phyloP scores from a whole-genome alignment of 164 flowering plant genomes.

The Paratinospora sagittata region DNA sequence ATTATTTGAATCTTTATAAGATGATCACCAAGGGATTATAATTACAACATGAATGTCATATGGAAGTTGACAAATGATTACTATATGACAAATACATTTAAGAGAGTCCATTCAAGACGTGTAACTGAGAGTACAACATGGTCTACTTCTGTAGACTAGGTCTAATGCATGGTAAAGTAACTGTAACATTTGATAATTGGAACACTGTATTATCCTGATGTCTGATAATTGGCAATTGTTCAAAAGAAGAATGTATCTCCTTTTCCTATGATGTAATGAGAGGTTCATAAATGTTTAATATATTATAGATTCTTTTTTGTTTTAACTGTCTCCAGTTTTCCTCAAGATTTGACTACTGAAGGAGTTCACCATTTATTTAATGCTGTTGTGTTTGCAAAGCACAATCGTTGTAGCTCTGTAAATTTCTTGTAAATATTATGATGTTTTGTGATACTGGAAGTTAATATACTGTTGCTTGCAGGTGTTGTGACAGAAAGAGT shows the following conservation, averaged over 20 bases:
- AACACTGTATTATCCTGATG: no score
- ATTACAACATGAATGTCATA: no score
- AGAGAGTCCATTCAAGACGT: no score
- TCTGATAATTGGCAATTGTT: no score
- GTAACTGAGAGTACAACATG: no score
- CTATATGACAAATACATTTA: no score
- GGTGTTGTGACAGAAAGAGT: slow-evolving; percentile 85
- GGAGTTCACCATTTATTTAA: neutral
- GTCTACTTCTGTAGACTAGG: no score
- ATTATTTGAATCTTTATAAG: neutral
- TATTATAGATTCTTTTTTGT: neutral
- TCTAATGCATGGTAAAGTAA: no score
- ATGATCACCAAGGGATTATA: no score
- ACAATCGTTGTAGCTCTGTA: no score
- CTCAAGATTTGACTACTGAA: neutral
- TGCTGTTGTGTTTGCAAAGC: neutral
- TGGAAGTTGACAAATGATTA: no score
- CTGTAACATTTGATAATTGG: no score
- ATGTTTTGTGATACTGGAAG: neutral
- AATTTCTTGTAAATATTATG: neutral
- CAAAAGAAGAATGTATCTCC: neutral
- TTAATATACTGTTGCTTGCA: slow-evolving; percentile 27
- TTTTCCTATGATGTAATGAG: neutral
- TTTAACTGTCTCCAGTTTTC: neutral
- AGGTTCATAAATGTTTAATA: neutral